Evolutionary conservation across 169 alveolate genomes (phyloP), one percentile per base, ranked within the genome.

Genomic region (Plasmodium fragile): DNA sequence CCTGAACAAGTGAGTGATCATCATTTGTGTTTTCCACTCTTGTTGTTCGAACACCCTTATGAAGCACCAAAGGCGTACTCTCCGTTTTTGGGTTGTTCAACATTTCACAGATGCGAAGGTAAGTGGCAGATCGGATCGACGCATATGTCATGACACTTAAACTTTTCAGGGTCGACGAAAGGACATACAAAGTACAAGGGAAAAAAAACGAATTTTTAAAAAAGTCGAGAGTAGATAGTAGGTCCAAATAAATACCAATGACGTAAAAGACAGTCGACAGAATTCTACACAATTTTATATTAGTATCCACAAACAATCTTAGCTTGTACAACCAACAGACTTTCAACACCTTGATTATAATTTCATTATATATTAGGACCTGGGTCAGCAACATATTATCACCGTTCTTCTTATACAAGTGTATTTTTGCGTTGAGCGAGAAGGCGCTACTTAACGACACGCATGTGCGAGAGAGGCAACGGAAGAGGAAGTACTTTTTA

Each of bases 401-500:
- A 18, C 22, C 43, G 59, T 89, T 89, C 18, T 89, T 78, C 72
- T 73, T 79, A 43, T 65, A 89, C 70, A 89, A 53, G 11, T 78
- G 16, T 36, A 89, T 11, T 41, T 39, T 78, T 79, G 94, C 94
- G 28, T 65, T 78, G 59, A 89, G 52, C 2, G 94, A 89, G 72
- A 89, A 89, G 22, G 83, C 77, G 36, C 90, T 89, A 89, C 94
- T 89, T 65, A 89, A 49, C 5, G 94, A 89, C 25, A 89, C 94
- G 53, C 94, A 89, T 65, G 78, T 43, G 70, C 94, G 94, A 28
- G 94, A 53, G 22, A 89, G 36, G 30, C 83, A 55, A 78, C 94
- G 87, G 81, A 55, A 78, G 18, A 78, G 25, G 41, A 78, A 89
- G 45, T 89, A 89, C 32, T 89, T 78, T 78, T 65, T 78, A 30